phyloP scores from a whole-genome alignment of 2,329 filamentous ascomycete species.

The Colletotrichum salicis region DNA sequence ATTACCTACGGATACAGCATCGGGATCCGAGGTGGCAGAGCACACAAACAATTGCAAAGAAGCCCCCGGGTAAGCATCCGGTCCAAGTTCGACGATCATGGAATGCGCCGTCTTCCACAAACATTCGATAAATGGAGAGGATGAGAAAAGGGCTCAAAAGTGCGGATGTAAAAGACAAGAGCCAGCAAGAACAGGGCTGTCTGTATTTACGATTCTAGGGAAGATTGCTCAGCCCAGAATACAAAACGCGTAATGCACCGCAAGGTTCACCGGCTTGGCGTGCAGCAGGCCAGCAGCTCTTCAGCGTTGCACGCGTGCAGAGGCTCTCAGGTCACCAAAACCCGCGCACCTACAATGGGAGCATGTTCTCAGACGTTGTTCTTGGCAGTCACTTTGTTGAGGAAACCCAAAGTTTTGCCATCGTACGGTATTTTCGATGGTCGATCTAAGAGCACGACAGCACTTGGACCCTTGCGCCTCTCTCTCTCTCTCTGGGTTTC shows the following conservation, averaged over 20 bases:
- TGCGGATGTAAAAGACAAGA: background rate
- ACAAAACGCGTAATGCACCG: background rate
- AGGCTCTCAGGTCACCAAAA: background rate
- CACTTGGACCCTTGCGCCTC: background rate
- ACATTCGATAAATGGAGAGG: background rate
- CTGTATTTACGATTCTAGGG: background rate
- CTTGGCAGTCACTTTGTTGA: background rate
- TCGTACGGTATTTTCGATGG: background rate
- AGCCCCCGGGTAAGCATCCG: background rate
- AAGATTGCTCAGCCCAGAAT: background rate
- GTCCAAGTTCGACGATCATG: background rate
- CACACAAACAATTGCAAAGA: background rate
- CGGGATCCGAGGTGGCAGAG: background rate
- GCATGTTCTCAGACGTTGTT: slow-evolving; percentile 15
- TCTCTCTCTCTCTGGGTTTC: background rate
- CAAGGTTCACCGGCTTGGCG: background rate
- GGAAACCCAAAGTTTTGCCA: slow-evolving; percentile 7
- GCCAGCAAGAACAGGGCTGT: background rate
- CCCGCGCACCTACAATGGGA: background rate
- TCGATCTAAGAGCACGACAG: background rate
- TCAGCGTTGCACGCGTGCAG: background rate
- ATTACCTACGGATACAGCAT: background rate
- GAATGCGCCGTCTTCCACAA: background rate
- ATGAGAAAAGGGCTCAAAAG: background rate
- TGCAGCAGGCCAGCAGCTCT: background rate